Conservation (phyloP, 257 asterid genomes). For the Scutellaria barbata region DNA sequence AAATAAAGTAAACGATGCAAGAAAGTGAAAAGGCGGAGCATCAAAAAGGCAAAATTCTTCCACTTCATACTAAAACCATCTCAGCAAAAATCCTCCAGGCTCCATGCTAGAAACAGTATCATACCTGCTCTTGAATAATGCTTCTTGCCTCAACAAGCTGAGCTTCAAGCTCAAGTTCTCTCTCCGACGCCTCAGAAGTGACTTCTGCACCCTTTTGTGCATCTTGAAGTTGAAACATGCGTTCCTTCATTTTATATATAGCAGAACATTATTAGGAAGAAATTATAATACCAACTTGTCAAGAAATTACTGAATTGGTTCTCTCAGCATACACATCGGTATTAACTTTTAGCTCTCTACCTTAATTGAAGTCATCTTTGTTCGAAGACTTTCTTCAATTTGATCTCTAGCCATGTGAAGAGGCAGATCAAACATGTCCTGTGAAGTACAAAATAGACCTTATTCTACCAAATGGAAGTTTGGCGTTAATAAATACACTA, state of each 20-base stretch:
- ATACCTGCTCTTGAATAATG: slow-evolving; percentile 98
- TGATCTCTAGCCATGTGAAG: slow-evolving; percentile 94
- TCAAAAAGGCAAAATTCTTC: background rate
- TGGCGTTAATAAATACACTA: slow-evolving; percentile 20
- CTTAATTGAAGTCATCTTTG: slow-evolving; percentile 87
- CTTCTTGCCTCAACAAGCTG: slow-evolving; percentile 99
- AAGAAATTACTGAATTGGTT: slow-evolving; percentile 16
- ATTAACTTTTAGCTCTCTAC: slow-evolving; percentile 38
- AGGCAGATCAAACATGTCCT: slow-evolving; percentile 93
- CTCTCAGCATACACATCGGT: slow-evolving; percentile 7
- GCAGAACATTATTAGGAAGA: slow-evolving; percentile 25
- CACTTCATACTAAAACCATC: background rate
- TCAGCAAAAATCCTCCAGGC: slow-evolving; percentile 32
- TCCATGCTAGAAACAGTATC: slow-evolving; percentile 27
- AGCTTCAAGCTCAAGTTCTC: slow-evolving; percentile 99
- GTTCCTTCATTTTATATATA: slow-evolving; percentile 66
- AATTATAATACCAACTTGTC: background rate
- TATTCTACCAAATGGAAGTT: slow-evolving; percentile 30
- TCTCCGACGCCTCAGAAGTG: slow-evolving; percentile 88
- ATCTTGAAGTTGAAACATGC: slow-evolving; percentile 94
- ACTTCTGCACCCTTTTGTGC: slow-evolving; percentile 82
- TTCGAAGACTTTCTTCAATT: slow-evolving; percentile 84
- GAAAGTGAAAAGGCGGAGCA: background rate
- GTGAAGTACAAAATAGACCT: slow-evolving; percentile 30
- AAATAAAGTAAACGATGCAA: background rate